Base-by-base conservation (phyloP, 148 eudicot genomes). In the Chenopodium album region DNA sequence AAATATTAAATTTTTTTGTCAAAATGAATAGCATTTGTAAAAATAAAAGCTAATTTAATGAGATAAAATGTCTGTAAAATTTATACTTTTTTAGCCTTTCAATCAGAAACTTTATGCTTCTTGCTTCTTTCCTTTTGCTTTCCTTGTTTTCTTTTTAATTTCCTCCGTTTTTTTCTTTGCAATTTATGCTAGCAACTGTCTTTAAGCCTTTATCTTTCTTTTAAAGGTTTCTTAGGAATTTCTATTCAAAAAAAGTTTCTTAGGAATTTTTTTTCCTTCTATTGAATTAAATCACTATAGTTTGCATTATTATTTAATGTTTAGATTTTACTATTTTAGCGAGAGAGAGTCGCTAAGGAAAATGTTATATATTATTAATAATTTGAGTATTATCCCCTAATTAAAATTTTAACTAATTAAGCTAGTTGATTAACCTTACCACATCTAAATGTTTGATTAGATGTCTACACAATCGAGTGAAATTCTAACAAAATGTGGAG, bases 71-170 rank as follows among this genome's bases (percentile, higher is more conserved):
- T 56, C 62, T 11, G 17, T 56, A 17, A 56, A 56, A 4, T 56
- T 17, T 19, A 23, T 78, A 37, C 54, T 67, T 66, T 66, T 52
- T 66, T 22, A 56, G 62, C 22, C 62, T 17, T 56, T 17, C 62
- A 62, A 6, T 22, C 48, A 50, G 47, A n/a, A 78, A 54, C 75
- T 79, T 70, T 79, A 67, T 78, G 56, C 80, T 78, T 34, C 70
- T 20, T 17, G 34, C 80, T 78, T 46, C 41, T 50, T 67, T 16
- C 12, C 7, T 23, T 28, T 47, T 52, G 44, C 29, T 68, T 23
- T 78, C 11, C 22, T 70, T 31, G 26, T 70, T 20, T 68, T 9
- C 12, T 20, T 68, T 23, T 31, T 1, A 31, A 1, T 31, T 31
- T 78, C 10, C 31, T 69, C 60, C 22, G 32, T 37, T 20, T 50